Evolutionary conservation across 768 basidiomycete genomes (phyloP), one percentile per base, ranked within the genome.

Genomic region (Daedaleopsis sinensis): DNA sequence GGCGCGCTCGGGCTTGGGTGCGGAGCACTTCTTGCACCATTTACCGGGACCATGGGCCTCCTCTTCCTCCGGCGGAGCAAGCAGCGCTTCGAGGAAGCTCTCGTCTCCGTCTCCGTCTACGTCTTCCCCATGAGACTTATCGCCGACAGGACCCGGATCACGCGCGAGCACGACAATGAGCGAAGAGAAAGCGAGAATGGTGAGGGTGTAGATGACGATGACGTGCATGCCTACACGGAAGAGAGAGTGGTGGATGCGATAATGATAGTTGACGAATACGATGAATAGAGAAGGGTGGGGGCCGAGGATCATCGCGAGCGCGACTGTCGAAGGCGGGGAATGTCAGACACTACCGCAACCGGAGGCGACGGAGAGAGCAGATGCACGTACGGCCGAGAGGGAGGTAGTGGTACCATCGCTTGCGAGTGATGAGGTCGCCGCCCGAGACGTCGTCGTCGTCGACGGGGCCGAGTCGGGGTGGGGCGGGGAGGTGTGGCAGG

Each of bases 21-120:
- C 85, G 85, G 85, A 89, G 70, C 92, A 94, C 61, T 86, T 87
- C 55, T 85, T 82, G 71, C 91, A 93, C 89, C 90, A 93, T 63
- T 78, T 85, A 21, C 82, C 83, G 0, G 86, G 85, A 5, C 76
- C 72, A 53, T 76, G 52, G 3, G 61, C 64, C 52, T 87, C 86
- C 36, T 81, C 77, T 62, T 83, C 74, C 3, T 66, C 67, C 6
- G 70, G 67, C 9, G 77, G 70, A 36, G 74, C 72, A 74, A 89
- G 81, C 43, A 93, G 76, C 13, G 89, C 89, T 62, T 91, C 86
- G 13, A 74, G 78, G 47, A 91, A 68, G 36, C 78, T 81, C 53
- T 87, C 73, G 19, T 73, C 70, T 27, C 73, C 76, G 6, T 69
- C 70, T 0, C 65, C 71, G 5, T 67, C 60, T n/a, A 53, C 32